Conservation (phyloP, 768 basidiomycete genomes). For the Gloeophyllum trabeum region DNA sequence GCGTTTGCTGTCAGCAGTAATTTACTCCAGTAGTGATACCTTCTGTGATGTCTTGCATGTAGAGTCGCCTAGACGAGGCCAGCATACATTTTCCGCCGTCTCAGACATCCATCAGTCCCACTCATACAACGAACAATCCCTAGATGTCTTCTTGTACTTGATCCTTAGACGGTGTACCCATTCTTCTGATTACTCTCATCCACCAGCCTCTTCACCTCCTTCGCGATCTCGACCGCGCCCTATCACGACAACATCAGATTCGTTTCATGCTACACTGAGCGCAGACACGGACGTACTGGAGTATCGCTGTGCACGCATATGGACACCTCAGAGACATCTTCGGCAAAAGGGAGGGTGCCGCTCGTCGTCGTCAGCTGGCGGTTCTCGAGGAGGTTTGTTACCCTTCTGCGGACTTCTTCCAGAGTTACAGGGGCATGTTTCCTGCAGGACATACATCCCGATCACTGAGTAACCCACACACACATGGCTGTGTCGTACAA, state of each 20-base stretch:
- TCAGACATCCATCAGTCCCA: no score
- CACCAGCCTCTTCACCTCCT: slow-evolving; percentile 40
- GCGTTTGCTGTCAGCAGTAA: no score
- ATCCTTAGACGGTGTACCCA: slow-evolving; percentile 13
- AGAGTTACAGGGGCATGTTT: slow-evolving; percentile 37
- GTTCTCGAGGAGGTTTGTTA: slow-evolving; percentile 28
- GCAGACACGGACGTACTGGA: slow-evolving; percentile 28
- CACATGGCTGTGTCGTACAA: background rate
- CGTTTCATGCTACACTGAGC: slow-evolving; percentile 3
- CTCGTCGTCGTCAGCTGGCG: slow-evolving; percentile 36
- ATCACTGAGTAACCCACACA: background rate
- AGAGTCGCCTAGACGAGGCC: no score
- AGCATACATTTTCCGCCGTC: no score
- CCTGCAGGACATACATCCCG: no score
- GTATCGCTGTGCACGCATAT: slow-evolving; percentile 62
- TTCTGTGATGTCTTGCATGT: no score
- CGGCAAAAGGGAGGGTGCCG: slow-evolving; percentile 30
- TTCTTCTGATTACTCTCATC: slow-evolving; percentile 36
- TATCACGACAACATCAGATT: slow-evolving; percentile 9
- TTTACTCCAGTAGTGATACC: no score
- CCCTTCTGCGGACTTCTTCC: slow-evolving; percentile 30
- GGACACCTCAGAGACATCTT: slow-evolving; percentile 36
- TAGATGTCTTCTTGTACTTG: no score
- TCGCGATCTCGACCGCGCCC: slow-evolving; percentile 43
- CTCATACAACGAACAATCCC: no score